Percentiles rank a stretch among this genome's conserved stretches.
These are phyloP conservation scores for Pythium phragmitis DNA, from an alignment of 352 stramenopile genomes.

Conservation along the genomic window DNA sequence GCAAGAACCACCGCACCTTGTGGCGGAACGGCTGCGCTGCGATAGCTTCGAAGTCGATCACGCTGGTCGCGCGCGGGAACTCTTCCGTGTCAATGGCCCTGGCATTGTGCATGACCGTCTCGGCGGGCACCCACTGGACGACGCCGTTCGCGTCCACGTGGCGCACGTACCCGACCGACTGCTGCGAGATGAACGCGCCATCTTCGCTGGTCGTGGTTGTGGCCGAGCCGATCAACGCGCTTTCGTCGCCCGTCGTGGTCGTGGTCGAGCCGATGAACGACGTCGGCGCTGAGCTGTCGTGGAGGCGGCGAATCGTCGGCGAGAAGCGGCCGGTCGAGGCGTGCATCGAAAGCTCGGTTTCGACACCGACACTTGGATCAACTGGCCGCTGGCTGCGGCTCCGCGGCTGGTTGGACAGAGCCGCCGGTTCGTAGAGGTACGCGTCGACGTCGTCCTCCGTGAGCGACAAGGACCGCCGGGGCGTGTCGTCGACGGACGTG, in stretches of 20 bases:
- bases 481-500: constrained; percentile 17
- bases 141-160: constrained; percentile 69
- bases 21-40: constrained; percentile 65
- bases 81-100: constrained; percentile 70
- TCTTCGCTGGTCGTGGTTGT: constrained; percentile 3
- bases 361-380: constrained; percentile 39
- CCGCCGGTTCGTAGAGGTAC: constrained; percentile 36
- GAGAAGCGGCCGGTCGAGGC: constrained; percentile 41
- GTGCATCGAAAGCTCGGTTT: constrained; percentile 75
- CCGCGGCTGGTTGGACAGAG: constrained; percentile 13
- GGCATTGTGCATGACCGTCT: constrained; percentile 61
- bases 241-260: not conserved
- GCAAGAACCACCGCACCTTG: constrained; percentile 80
- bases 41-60: constrained; percentile 78
- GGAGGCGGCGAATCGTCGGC: constrained; percentile 54
- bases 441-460: constrained; percentile 31
- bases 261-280: constrained; percentile 21
- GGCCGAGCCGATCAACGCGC: constrained; percentile 19
- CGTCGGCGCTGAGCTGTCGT: constrained; percentile 20
- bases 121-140: constrained; percentile 69
- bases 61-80: constrained; percentile 64
- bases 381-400: constrained; percentile 20
- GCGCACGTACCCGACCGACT: constrained; percentile 74
- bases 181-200: constrained; percentile 53
- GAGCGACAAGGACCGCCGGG: constrained; percentile 8